These are phyloP conservation scores for Syncephalastrum sp. DNA, from an alignment of 371 early-diverging fungal genomes.

Conservation along the genomic window DNA sequence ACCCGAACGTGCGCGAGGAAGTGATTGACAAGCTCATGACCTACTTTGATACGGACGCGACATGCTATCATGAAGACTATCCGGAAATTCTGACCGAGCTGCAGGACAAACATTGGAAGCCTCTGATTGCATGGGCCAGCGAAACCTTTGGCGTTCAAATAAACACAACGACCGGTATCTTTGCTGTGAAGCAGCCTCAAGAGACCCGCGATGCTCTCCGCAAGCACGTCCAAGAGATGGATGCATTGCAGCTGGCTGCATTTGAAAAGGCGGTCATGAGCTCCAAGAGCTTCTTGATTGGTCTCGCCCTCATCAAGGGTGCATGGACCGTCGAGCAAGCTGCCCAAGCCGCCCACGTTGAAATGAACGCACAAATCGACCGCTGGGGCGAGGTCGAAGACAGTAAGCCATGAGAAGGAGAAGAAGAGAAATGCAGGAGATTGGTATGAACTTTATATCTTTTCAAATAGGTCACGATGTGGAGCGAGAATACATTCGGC, in stretches of 20 bases:
- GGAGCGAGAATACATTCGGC: conserved; percentile 49
- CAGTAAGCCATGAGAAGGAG: conserved; percentile 36
- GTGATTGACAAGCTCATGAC: conserved; percentile 75
- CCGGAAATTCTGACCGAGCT: conserved; percentile 76
- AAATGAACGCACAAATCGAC: conserved; percentile 82
- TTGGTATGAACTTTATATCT: conserved; percentile 1
- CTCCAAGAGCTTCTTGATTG: conserved; percentile 90
- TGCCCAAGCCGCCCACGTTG: conserved; percentile 79
- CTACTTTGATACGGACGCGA: conserved; percentile 88
- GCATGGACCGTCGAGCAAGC: conserved; percentile 78
- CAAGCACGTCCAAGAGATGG: conserved; percentile 54
- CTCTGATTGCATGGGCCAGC: conserved; percentile 80
- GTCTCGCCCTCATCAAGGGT: conserved; percentile 76
- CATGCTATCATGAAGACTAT: conserved; percentile 80
- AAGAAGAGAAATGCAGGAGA: neutral
- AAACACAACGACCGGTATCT: conserved; percentile 72
- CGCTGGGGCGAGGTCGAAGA: conserved; percentile 96
- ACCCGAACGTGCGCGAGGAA: conserved; percentile 48
- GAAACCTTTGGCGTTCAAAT: conserved; percentile 66
- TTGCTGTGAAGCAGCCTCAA: conserved; percentile 64
- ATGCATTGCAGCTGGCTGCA: conserved; percentile 75
- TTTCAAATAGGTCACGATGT: conserved; percentile 47
- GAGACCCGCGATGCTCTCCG: conserved; percentile 60
- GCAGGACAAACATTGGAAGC: conserved; percentile 81
- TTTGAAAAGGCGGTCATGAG: conserved; percentile 88